Evolutionary conservation across 495 filamentous ascomycete genomes (phyloP), one percentile per base, ranked within the genome.

Genomic region (Hapsidospora chrysogenum): DNA sequence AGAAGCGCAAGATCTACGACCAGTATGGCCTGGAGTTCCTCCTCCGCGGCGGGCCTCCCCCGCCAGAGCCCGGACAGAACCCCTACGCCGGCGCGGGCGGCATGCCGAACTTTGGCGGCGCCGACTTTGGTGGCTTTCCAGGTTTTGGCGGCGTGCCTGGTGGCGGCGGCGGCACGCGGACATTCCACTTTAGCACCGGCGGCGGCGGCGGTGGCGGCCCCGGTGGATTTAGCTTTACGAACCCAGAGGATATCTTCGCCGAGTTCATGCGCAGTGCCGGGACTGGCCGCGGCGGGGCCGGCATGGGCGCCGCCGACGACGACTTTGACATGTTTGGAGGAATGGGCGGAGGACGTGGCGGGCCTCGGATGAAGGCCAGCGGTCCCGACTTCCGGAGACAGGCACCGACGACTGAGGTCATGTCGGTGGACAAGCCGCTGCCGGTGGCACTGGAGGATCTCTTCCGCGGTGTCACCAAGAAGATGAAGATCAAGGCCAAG

Each of bases 401-500:
- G 33, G 66, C 67, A 18, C 53, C 68, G 2, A 75, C 78, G n/a
- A 79, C 84, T 2, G 89, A 97, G 50, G 80, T 89, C 11, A 92
- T 85, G 2, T 80, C 86, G 7, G 70, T 95, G 14, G 87, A 95
- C 58, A 77, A 78, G 44, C 78, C 83, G 36, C 57, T 97, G 41
- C 70, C 74, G 14, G 54, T 96, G 26, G 72, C 79, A 10, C 60
- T 97, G 17, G 89, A 96, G 50, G 89, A 97, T 47, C 56, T 96
- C 31, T 95, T 68, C 57, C 68, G 54, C 7, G 89, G 89, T 15
- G 72, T 72, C 22, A 80, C 77, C 10, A 97, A 97, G 70, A 94
- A 92, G 65, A 83, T 97, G 61, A 87, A 83, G 54, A 92, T 94
- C 31, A 94, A 94, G 70, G 76, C 85, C 45, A 96, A 96, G 69